Evolutionary conservation across 805 yeast genomes (phyloP), one percentile per base, ranked within the genome.

Genomic region (Cyberlindnera nakhonratchasimensis): DNA sequence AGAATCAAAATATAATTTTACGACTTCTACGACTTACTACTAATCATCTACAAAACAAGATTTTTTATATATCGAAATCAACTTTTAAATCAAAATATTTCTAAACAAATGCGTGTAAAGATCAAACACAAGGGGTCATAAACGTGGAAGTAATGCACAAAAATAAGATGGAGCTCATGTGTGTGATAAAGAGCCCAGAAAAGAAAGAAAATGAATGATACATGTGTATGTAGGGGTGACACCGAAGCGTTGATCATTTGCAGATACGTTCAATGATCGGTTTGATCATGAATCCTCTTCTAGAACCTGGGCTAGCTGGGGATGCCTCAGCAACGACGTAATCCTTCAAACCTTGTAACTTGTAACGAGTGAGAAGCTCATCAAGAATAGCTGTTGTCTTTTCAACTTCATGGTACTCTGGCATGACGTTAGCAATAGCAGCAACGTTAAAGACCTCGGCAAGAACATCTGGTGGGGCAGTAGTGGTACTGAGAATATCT

Each of bases 401-500:
- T 12, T 34, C 46, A 23, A 26, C 35, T 5, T 54, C 48, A 4
- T 39, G 8, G 31, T 53, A 55, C 8, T 53, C 59, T 5, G 56
- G 55, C 29, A 52, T 48, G 18, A 52, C 40, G 11, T 30, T 64
- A 2, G 69, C 61, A 10, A 67, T 49, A 1, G 62, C 55, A 0
- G 66, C 62, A 25, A 63, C 55, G 12, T 59, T 61, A 16, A 63
- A 58, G 22, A 58, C 50, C 22, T 57, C 59, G 12, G 62, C 60
- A 1, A 57, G 43, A 11, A 66, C 48, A 11, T 65, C 55, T 11
- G 54, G 40, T 3, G 56, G 40, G 13, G 44, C 37, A 2, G 52
- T 28, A 16, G 37, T 26, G 5, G 45, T 34, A 7, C 38, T 30
- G 6, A 53, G 36, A 17, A 50, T 21, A 29, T 50, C 54, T 46